Evolutionary conservation across 1,284 basidiomycete species (phyloP).

Genomic region (Fomitiporia mediterranea): DNA sequence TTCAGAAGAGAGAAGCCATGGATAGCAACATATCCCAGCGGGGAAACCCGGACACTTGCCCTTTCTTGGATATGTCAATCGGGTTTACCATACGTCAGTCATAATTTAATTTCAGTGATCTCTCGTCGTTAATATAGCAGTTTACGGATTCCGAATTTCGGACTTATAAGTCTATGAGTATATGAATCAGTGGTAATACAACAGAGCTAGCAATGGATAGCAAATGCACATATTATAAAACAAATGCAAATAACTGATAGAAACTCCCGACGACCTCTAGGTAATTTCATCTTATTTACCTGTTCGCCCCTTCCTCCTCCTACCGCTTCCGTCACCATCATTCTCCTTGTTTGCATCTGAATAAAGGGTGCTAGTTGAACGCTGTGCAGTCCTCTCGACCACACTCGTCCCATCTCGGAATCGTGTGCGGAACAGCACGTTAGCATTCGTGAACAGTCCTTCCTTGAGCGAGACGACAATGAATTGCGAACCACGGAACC

Average conservation of each 20-base stretch:
- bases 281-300: neutral
- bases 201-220: neutral
- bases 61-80: no score
- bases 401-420: constrained; percentile 92
- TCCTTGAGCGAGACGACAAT: constrained; percentile 98
- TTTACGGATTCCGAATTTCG: no score
- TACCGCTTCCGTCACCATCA: neutral
- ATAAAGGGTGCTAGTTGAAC: constrained; percentile 46
- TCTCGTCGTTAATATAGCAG: no score
- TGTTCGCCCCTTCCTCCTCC: constrained; percentile 1
- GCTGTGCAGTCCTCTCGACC: constrained; percentile 73
- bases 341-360: constrained; percentile 24
- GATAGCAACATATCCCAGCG: no score
- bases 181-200: neutral
- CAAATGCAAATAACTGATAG: neutral
- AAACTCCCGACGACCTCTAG: neutral
- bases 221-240: neutral
- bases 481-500: constrained; percentile 98
- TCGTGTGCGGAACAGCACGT: constrained; percentile 89
- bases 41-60: no score
- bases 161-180: no score
- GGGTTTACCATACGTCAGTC: no score
- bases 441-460: constrained; percentile 96
- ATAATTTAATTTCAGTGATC: no score
- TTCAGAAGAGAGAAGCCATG: no score